Evolutionary conservation across 2,329 filamentous ascomycete genomes (phyloP).

Genomic region (Colletotrichum chlorophyti): DNA sequence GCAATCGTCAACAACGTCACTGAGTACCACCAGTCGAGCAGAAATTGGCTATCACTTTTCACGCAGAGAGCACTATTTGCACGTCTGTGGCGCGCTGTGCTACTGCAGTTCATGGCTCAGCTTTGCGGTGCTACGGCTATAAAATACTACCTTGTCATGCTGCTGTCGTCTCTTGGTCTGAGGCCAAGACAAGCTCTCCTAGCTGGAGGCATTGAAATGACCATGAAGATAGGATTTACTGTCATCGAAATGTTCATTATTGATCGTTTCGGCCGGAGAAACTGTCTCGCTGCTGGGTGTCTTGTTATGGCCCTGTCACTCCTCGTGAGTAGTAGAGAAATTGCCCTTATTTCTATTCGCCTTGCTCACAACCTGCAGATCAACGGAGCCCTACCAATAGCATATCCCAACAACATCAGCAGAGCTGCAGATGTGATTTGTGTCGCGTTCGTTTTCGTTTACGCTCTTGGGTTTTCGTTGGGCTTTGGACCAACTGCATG

Average conservation of each 20-base stretch:
- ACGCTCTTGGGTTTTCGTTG: constrained; percentile 63
- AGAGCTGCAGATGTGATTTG: constrained; percentile 55
- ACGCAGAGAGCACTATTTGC: constrained; percentile 53
- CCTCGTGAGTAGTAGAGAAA: constrained; percentile 46
- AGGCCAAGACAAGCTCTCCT: constrained; percentile 54
- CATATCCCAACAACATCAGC: constrained; percentile 57
- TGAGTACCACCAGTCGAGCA: constrained; percentile 41
- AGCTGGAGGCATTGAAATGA: constrained; percentile 63
- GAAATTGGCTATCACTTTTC: constrained; percentile 55
- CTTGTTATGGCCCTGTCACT: constrained; percentile 59
- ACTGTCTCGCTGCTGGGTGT: constrained; percentile 56
- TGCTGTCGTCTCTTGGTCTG: constrained; percentile 58
- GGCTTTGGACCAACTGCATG: constrained; percentile 64
- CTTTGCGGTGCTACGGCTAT: constrained; percentile 66
- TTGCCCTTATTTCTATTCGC: neutral
- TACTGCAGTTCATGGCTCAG: constrained; percentile 66
- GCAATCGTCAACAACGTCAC: constrained; percentile 54
- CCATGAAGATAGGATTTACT: constrained; percentile 62
- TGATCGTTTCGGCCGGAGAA: constrained; percentile 56
- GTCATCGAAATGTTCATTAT: constrained; percentile 64
- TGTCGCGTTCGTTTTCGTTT: constrained; percentile 64
- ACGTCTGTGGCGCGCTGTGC: constrained; percentile 61
- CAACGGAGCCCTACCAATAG: constrained; percentile 58
- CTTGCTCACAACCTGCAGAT: constrained; percentile 44
- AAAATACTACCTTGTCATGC: constrained; percentile 65